Evolutionary conservation across 106 monocot genomes (phyloP).

Genomic region (Allium cepa): DNA sequence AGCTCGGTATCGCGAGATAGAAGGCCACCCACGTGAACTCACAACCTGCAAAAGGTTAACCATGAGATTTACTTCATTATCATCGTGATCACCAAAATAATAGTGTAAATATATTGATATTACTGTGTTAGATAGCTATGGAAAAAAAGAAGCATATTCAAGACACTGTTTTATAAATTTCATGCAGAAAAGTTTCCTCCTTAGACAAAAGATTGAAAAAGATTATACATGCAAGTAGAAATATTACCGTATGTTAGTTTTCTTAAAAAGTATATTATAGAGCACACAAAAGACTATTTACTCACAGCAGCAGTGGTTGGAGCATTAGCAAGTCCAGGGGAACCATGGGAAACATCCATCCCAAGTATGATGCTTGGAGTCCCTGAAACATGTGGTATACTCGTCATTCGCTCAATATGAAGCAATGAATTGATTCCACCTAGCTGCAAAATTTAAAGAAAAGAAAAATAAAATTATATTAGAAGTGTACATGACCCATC

Average conservation of each 20-base stretch:
- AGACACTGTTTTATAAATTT: too few species aligned
- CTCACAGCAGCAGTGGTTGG: slow-evolving; percentile 67
- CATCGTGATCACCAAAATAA: too few species aligned
- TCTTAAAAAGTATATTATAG: too few species aligned
- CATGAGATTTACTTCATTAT: background rate
- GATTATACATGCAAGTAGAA: background rate
- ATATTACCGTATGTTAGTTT: too few species aligned
- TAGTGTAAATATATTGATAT: too few species aligned
- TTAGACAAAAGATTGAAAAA: too few species aligned
- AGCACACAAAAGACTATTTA: slow-evolving; percentile 7
- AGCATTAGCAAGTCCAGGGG: slow-evolving; percentile 51
- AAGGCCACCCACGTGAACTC: slow-evolving; percentile 83
- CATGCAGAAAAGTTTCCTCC: too few species aligned
- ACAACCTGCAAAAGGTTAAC: slow-evolving; percentile 51
- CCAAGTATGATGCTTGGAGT: slow-evolving; percentile 12
- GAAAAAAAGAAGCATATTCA: too few species aligned
- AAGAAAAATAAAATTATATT: background rate
- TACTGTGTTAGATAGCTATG: too few species aligned
- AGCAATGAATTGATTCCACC: slow-evolving; percentile 83
- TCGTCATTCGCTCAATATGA: slow-evolving; percentile 34
- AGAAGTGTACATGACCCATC: too few species aligned
- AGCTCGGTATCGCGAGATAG: slow-evolving; percentile 76
- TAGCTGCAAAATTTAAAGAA: slow-evolving; percentile 29
- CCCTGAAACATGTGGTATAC: slow-evolving; percentile 2
- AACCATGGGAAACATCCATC: slow-evolving; percentile 36